Conservation (phyloP, 768 basidiomycete species). For the Podaxis mareebaensis region DNA sequence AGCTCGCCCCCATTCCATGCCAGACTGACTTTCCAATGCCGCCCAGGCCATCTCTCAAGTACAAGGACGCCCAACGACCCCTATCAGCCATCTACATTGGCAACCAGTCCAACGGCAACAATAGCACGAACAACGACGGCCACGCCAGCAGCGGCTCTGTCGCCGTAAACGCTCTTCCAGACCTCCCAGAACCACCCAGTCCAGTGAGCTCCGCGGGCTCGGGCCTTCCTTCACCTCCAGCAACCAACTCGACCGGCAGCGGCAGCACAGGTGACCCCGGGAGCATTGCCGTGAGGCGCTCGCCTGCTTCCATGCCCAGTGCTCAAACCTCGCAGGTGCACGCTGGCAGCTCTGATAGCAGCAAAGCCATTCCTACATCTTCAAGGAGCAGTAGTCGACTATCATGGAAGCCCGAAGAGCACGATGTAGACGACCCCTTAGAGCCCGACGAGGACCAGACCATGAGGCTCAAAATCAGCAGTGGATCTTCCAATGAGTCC, state of each 20-base stretch:
- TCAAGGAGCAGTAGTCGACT: slow-evolving; percentile 28
- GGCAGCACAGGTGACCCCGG: slow-evolving; percentile 69
- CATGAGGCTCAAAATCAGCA: slow-evolving; percentile 48
- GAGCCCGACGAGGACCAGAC: slow-evolving; percentile 65
- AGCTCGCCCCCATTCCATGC: not conserved
- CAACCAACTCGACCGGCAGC: slow-evolving; percentile 83
- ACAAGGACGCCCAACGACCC: slow-evolving; percentile 33
- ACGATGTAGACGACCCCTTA: slow-evolving; percentile 44
- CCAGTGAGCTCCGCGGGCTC: slow-evolving; percentile 53
- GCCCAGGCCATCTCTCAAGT: slow-evolving; percentile 33
- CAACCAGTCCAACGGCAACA: slow-evolving; percentile 20
- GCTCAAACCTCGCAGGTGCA: slow-evolving; percentile 23
- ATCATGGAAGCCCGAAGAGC: slow-evolving; percentile 35
- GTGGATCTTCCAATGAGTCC: slow-evolving; percentile 45
- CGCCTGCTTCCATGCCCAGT: slow-evolving; percentile 24
- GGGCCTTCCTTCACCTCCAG: slow-evolving; percentile 81
- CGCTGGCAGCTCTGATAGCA: slow-evolving; percentile 34
- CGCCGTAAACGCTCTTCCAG: slow-evolving; percentile 50
- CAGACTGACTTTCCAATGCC: slow-evolving; percentile 31
- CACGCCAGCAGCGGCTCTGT: slow-evolving; percentile 24
- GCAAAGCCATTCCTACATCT: slow-evolving; percentile 20
- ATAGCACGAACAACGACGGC: slow-evolving; percentile 24
- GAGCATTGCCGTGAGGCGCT: slow-evolving; percentile 35
- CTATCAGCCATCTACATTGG: slow-evolving; percentile 47
- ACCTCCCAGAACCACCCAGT: slow-evolving; percentile 73